Evolutionary conservation across 164 flowering plant species (phyloP).

Genomic region (Berberis vulgaris): DNA sequence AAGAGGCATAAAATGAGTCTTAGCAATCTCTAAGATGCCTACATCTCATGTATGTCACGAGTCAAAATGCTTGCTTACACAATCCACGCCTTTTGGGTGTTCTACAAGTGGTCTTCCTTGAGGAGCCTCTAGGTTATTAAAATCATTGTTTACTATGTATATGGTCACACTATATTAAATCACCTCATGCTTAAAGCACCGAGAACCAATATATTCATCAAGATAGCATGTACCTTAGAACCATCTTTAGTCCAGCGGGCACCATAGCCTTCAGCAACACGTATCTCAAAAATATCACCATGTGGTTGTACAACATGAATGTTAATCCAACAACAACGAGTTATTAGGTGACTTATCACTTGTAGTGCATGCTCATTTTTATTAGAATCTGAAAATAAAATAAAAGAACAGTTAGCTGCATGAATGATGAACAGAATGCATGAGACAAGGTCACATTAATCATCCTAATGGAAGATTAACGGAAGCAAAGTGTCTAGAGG

Average conservation of each 20-base stretch:
- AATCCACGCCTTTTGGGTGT: too few relatives aligned
- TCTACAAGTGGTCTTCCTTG: not conserved
- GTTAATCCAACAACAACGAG: slow-evolving; percentile 64
- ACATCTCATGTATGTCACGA: too few relatives aligned
- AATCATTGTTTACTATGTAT: not conserved
- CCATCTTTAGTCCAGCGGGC: slow-evolving; percentile 86
- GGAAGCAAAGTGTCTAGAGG: too few relatives aligned
- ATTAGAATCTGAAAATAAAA: slow-evolving; percentile 36
- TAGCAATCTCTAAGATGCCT: too few relatives aligned
- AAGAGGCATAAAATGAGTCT: too few relatives aligned
- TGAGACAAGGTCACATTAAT: too few relatives aligned
- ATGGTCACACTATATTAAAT: not conserved
- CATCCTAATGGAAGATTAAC: too few relatives aligned
- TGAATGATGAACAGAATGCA: not conserved
- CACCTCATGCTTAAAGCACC: not conserved
- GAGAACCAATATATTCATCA: not conserved
- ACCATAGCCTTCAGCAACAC: slow-evolving; percentile 69
- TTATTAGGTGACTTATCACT: slow-evolving; percentile 33
- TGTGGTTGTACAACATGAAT: slow-evolving; percentile 59
- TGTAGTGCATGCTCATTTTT: slow-evolving; percentile 52
- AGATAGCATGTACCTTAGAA: slow-evolving; percentile 31
- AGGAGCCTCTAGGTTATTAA: not conserved
- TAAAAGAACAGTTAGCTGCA: not conserved
- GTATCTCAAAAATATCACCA: slow-evolving; percentile 62
- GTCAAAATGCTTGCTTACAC: too few relatives aligned